A percentile compares a stretch with the other conserved stretches of the same genome.
Evolutionary conservation across 768 basidiomycete genomes (phyloP).

Genomic region (Xerocomus brunneocitrinus): DNA sequence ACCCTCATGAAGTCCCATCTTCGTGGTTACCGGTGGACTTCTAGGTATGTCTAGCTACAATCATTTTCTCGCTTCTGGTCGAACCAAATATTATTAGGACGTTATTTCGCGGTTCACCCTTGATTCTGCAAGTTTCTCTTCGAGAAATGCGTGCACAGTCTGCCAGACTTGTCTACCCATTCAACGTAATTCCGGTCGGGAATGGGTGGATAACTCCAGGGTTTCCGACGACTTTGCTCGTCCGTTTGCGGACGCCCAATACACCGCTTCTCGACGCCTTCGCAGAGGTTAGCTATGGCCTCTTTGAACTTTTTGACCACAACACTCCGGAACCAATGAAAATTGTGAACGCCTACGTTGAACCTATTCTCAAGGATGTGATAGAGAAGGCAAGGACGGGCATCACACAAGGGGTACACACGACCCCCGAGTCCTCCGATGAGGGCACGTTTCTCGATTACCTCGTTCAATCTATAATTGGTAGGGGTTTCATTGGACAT

Average conservation of each 20-base stretch:
- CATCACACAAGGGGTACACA: too few species aligned
- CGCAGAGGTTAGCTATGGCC: too few species aligned
- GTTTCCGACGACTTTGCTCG: constrained; percentile 37
- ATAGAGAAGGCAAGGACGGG: neutral
- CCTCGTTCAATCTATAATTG: too few species aligned
- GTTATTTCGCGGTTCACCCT: too few species aligned
- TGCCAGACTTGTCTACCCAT: too few species aligned
- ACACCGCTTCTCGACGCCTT: constrained; percentile 29
- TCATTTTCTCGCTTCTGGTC: neutral
- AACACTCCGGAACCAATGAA: neutral
- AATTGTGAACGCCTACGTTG: neutral
- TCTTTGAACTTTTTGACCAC: neutral
- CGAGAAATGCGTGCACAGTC: too few species aligned
- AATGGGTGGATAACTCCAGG: constrained; percentile 11
- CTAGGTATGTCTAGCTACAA: neutral
- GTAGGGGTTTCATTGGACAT: too few species aligned
- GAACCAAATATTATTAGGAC: too few species aligned
- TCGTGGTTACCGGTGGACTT: neutral
- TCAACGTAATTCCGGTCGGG: too few species aligned
- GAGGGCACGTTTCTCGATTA: neutral
- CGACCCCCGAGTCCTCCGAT: too few species aligned
- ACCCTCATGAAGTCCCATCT: neutral
- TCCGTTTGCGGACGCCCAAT: constrained; percentile 36
- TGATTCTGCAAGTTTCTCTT: too few species aligned
- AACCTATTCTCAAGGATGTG: neutral